Evolutionary conservation across 1,284 basidiomycete species (phyloP).

Genomic region (Malassezia sp.): DNA sequence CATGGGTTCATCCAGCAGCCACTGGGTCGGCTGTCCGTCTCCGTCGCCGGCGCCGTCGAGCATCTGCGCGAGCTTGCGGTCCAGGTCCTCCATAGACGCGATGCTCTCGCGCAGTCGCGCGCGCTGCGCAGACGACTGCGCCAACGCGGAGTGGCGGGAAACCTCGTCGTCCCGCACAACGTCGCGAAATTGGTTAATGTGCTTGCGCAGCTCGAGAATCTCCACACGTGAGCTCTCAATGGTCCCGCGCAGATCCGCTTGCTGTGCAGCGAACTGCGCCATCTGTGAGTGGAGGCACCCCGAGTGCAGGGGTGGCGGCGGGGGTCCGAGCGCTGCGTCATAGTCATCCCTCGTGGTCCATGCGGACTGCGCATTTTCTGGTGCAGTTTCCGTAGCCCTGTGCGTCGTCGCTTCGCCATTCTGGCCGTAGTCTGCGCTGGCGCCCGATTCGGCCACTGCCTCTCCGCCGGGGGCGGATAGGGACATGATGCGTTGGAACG

Average conservation of each 20-base stretch:
- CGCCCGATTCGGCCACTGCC: too few relatives aligned
- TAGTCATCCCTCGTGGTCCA: too few relatives aligned
- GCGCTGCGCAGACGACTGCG: background rate
- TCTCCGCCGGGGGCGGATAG: too few relatives aligned
- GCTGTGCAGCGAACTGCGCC: slow-evolving; percentile 10
- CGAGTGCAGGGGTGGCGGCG: too few relatives aligned
- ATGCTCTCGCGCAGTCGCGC: slow-evolving; percentile 5
- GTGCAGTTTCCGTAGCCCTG: too few relatives aligned
- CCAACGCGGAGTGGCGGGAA: background rate
- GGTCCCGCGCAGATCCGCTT: slow-evolving; percentile 4
- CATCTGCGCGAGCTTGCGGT: slow-evolving; percentile 7
- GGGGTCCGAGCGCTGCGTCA: too few relatives aligned
- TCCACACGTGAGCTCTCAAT: slow-evolving; percentile 10
- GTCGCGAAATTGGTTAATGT: slow-evolving; percentile 6
- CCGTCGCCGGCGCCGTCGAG: too few relatives aligned
- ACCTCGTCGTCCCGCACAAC: background rate
- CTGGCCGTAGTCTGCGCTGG: too few relatives aligned
- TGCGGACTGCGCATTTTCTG: too few relatives aligned
- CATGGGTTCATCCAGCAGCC: too few relatives aligned
- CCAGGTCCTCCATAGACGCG: slow-evolving; percentile 9
- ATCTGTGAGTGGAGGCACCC: slow-evolving; percentile 1
- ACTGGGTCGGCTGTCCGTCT: too few relatives aligned
- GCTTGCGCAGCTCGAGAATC: slow-evolving; percentile 8
- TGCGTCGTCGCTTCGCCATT: too few relatives aligned
- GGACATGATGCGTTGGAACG: slow-evolving; percentile 3